Conservation (phyloP, 1,284 basidiomycete genomes). For the Ceratobasidium sp. region DNA sequence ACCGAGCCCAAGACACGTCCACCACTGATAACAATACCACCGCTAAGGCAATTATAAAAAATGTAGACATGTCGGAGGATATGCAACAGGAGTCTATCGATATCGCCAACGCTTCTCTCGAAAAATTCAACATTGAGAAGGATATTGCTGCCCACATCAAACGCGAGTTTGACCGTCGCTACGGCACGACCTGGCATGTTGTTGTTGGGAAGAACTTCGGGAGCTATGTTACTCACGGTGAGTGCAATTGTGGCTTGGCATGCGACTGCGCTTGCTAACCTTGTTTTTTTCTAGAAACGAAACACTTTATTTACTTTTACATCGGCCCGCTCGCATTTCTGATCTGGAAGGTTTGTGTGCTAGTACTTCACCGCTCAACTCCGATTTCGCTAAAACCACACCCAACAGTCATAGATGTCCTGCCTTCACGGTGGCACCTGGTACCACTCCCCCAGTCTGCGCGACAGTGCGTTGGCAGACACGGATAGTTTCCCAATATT, state of each 20-base stretch:
- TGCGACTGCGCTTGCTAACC: slow-evolving; percentile 2
- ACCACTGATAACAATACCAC: slow-evolving; percentile 6
- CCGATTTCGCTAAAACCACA: slow-evolving; percentile 53
- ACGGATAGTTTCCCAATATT: slow-evolving; percentile 1
- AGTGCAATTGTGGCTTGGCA: slow-evolving; percentile 48
- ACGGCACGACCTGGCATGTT: slow-evolving; percentile 95
- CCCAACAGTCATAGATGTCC: slow-evolving; percentile 61
- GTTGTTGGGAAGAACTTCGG: slow-evolving; percentile 99
- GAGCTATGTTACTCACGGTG: slow-evolving; percentile 96
- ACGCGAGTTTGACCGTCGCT: slow-evolving; percentile 92
- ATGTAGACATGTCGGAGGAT: slow-evolving; percentile 95
- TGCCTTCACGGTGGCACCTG: slow-evolving; percentile 60
- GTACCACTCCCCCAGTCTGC: slow-evolving; percentile 47
- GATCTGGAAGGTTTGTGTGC: slow-evolving; percentile 73
- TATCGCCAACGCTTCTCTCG: slow-evolving; percentile 82
- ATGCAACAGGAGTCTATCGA: slow-evolving; percentile 95
- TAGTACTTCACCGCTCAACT: slow-evolving; percentile 68
- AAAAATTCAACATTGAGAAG: slow-evolving; percentile 94
- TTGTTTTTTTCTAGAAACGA: slow-evolving; percentile 70
- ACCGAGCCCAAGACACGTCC: slow-evolving; percentile 35
- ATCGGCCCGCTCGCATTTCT: slow-evolving; percentile 87
- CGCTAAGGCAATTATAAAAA: slow-evolving; percentile 90
- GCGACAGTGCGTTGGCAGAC: slow-evolving; percentile 54
- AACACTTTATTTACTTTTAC: slow-evolving; percentile 98
- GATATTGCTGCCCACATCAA: slow-evolving; percentile 98